These are phyloP conservation scores for Phlebiopsis flavidoalba DNA, from an alignment of 768 basidiomycete species.

Conservation along the genomic window DNA sequence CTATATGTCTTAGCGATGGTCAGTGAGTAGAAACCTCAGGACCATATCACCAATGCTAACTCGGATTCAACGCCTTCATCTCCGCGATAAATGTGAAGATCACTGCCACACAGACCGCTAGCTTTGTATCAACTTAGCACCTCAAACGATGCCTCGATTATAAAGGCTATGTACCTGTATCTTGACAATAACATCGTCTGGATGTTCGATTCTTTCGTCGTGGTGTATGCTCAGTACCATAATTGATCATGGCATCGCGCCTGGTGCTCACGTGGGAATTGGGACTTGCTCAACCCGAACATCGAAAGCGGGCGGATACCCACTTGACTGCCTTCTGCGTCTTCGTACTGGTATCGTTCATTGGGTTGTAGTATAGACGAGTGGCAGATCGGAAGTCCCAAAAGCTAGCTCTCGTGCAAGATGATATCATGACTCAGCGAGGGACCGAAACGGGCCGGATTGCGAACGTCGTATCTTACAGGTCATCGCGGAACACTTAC, in stretches of 20 bases:
- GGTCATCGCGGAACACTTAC: too few species aligned
- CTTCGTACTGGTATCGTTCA: background rate
- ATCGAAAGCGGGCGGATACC: slow-evolving; percentile 62
- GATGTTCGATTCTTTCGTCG: slow-evolving; percentile 51
- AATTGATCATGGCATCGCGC: background rate
- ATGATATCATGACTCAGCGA: too few species aligned
- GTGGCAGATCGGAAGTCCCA: too few species aligned
- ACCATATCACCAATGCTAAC: slow-evolving; percentile 33
- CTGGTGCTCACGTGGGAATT: slow-evolving; percentile 41
- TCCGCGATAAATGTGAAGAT: slow-evolving; percentile 72
- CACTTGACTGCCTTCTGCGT: slow-evolving; percentile 47
- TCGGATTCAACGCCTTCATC: slow-evolving; percentile 45
- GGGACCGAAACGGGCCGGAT: too few species aligned
- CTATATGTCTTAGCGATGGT: slow-evolving; percentile 42
- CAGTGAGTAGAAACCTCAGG: background rate
- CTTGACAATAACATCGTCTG: slow-evolving; percentile 77
- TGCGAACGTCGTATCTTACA: too few species aligned
- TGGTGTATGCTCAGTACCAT: slow-evolving; percentile 1
- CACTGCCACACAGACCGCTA: slow-evolving; percentile 70
- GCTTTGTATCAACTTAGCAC: slow-evolving; percentile 29
- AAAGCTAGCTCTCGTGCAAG: too few species aligned
- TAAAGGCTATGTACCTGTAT: slow-evolving; percentile 40
- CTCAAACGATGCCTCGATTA: slow-evolving; percentile 9
- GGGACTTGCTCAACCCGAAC: slow-evolving; percentile 62
- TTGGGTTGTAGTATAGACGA: background rate